phyloP scores from a whole-genome alignment of 306 rosid species.

The Cicer cuneatum region DNA sequence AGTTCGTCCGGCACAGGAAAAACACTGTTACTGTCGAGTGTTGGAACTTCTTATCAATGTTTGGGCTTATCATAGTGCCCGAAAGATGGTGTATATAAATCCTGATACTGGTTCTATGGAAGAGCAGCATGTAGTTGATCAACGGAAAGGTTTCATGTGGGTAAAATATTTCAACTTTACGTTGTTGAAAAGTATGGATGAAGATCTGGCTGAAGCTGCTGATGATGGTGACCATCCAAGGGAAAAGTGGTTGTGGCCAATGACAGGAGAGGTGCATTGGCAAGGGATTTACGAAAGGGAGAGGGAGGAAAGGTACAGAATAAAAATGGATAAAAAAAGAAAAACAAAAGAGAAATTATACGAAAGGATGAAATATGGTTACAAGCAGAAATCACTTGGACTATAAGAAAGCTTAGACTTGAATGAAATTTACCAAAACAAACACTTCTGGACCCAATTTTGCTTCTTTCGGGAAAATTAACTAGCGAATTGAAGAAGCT shows the following conservation, averaged over 20 bases:
- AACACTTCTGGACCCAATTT: slow-evolving; percentile 41
- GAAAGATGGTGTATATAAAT: slow-evolving; percentile 84
- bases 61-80: slow-evolving; percentile 96
- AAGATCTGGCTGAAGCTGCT: slow-evolving; percentile 91
- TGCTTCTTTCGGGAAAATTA: slow-evolving; percentile 44
- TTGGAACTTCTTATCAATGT: slow-evolving; percentile 87
- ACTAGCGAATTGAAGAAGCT: slow-evolving; percentile 46
- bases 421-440: slow-evolving; percentile 28
- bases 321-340: slow-evolving; percentile 96
- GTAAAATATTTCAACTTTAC: slow-evolving; percentile 73
- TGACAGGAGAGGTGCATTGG: slow-evolving; percentile 96
- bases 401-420: slow-evolving; percentile 52
- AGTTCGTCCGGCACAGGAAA: slow-evolving; percentile 55
- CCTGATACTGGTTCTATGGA: slow-evolving; percentile 72
- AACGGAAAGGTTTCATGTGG: slow-evolving; percentile 80
- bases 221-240: slow-evolving; percentile 83
- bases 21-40: slow-evolving; percentile 88
- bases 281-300: slow-evolving; percentile 91
- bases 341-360: slow-evolving; percentile 72
- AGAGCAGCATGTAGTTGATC: slow-evolving; percentile 87
- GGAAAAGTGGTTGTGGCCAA: slow-evolving; percentile 85
- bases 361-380: slow-evolving; percentile 81
- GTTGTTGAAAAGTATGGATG: slow-evolving; percentile 89
- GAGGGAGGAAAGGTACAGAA: slow-evolving; percentile 89
- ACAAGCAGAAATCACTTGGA: slow-evolving; percentile 89